phyloP scores from a whole-genome alignment of 2,329 filamentous ascomycete species.

The Colletotrichum sp. region DNA sequence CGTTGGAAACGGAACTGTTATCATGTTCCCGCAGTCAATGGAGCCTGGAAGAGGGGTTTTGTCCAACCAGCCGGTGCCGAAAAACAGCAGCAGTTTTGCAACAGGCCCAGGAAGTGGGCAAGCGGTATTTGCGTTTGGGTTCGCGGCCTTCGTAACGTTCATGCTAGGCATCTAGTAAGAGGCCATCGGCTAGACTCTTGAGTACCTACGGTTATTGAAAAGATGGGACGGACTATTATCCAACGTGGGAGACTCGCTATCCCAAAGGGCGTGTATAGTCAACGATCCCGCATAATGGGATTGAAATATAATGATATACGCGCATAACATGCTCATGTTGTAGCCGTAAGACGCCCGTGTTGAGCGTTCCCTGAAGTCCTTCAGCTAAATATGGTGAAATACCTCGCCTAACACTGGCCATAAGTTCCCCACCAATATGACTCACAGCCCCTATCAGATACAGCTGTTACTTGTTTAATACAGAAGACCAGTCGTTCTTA shows the following conservation, averaged over 20 bases:
- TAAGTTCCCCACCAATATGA: accelerated
- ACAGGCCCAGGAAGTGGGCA: background rate
- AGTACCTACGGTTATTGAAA: background rate
- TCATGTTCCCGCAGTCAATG: slow-evolving; percentile 14
- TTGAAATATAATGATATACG: background rate
- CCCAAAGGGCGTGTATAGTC: background rate
- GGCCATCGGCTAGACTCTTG: background rate
- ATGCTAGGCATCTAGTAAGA: background rate
- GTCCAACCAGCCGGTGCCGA: background rate
- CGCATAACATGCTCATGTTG: background rate
- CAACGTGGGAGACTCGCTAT: background rate
- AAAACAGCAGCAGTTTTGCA: background rate
- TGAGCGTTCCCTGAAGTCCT: background rate
- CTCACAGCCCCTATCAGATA: background rate
- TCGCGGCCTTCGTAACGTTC: background rate
- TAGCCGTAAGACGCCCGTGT: background rate
- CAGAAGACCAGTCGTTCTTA: slow-evolving; percentile 38
- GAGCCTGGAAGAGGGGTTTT: background rate
- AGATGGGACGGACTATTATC: background rate
- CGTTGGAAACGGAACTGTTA: background rate
- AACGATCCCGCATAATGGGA: background rate
- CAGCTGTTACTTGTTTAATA: slow-evolving; percentile 16
- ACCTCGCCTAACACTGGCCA: too few species aligned
- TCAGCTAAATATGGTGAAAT: background rate
- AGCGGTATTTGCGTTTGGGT: background rate